These are phyloP conservation scores for Tetradesmus lagerheimii DNA, from an alignment of 139 green algal genomes.

Conservation along the genomic window DNA sequence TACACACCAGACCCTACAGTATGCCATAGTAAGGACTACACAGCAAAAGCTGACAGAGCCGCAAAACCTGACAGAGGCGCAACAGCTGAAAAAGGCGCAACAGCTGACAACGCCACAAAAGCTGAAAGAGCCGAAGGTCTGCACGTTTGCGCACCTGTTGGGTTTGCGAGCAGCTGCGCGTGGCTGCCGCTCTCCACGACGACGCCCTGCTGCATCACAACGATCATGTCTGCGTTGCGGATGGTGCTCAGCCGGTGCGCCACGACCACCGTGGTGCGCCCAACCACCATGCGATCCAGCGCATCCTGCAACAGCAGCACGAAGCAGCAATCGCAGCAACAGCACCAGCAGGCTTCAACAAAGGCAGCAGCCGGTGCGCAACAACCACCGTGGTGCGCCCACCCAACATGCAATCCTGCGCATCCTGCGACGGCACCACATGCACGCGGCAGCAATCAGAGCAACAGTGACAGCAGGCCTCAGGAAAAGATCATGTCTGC, in stretches of 20 bases:
- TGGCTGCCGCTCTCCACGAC: conserved; percentile 77
- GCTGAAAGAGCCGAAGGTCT: too few species aligned
- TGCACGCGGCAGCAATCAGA: too few species aligned
- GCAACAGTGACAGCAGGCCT: too few species aligned
- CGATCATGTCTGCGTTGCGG: conserved; percentile 86
- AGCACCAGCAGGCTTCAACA: background rate
- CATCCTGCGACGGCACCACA: too few species aligned
- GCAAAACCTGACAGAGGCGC: too few species aligned
- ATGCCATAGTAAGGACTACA: too few species aligned
- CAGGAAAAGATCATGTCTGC: too few species aligned
- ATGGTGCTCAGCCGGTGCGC: conserved; percentile 86
- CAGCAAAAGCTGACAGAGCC: background rate
- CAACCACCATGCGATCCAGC: conserved; percentile 62
- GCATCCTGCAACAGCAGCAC: conserved; percentile 47
- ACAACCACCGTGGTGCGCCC: too few species aligned
- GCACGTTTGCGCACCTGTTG: conserved; percentile 14
- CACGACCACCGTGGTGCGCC: conserved; percentile 87
- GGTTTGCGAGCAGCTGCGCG: conserved; percentile 66
- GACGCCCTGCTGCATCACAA: conserved; percentile 70
- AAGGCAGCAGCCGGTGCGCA: background rate
- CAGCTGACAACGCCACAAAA: too few species aligned
- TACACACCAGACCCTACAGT: too few species aligned
- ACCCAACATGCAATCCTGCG: too few species aligned
- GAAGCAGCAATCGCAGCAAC: background rate
- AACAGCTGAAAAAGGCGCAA: too few species aligned